Percentiles rank a stretch among this genome's conserved stretches.
Evolutionary conservation across 768 basidiomycete species (phyloP).

Genomic region (Cystofilobasidium macerans): DNA sequence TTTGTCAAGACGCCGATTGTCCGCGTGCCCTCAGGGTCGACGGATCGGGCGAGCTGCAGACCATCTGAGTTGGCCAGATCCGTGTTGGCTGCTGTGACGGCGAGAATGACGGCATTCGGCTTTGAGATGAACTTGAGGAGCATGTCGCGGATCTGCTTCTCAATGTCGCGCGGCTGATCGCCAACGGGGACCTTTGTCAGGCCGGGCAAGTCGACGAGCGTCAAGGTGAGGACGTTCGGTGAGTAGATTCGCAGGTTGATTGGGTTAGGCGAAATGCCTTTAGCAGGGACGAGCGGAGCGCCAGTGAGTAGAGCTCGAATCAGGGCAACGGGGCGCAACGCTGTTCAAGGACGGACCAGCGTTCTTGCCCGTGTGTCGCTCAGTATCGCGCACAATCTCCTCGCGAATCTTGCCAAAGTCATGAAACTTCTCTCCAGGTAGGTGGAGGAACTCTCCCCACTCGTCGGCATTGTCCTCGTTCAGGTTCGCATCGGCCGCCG

Average conservation of each 20-base stretch:
- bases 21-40: constrained; percentile 89
- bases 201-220: constrained; percentile 93
- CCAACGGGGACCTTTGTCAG: constrained; percentile 73
- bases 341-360: constrained; percentile 46
- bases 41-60: constrained; percentile 86
- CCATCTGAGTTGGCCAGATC: constrained; percentile 99
- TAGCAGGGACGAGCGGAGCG: neutral
- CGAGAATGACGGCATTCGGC: constrained; percentile 89
- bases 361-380: constrained; percentile 96
- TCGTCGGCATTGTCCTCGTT: constrained; percentile 80
- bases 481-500: neutral
- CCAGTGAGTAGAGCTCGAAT: neutral
- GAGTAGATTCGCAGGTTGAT: constrained; percentile 98
- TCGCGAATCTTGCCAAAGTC: constrained; percentile 94
- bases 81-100: constrained; percentile 88
- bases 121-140: constrained; percentile 87
- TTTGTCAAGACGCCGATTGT: constrained; percentile 99
- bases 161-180: constrained; percentile 93
- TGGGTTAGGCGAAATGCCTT: constrained; percentile 86
- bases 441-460: constrained; percentile 95
- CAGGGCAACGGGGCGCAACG: neutral
- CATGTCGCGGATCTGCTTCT: constrained; percentile 96
- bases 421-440: constrained; percentile 93
- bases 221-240: constrained; percentile 91
- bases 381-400: constrained; percentile 93